A percentile compares a stretch with the other conserved stretches of the same genome.
These are phyloP conservation scores for Neonectria hederae DNA, from an alignment of 2,329 filamentous ascomycete species.

Conservation along the genomic window DNA sequence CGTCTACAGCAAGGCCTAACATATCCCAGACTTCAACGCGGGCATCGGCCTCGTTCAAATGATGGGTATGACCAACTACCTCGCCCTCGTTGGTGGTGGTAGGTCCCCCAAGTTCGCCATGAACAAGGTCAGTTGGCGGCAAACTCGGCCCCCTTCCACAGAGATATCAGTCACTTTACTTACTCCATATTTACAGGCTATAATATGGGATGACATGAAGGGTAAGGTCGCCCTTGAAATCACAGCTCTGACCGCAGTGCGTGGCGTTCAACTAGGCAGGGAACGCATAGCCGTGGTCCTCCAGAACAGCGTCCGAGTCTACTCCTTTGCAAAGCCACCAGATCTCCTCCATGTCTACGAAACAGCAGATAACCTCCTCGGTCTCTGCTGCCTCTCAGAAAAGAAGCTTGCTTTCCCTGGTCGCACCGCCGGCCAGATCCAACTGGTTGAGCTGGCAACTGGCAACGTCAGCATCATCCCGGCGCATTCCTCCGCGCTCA, in stretches of 20 bases:
- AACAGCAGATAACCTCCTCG: slow-evolving; percentile 84
- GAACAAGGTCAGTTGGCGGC: slow-evolving; percentile 71
- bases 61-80: slow-evolving; percentile 86
- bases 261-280: slow-evolving; percentile 80
- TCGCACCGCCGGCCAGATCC: slow-evolving; percentile 86
- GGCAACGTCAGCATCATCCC: slow-evolving; percentile 93
- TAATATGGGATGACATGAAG: slow-evolving; percentile 92
- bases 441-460: slow-evolving; percentile 80
- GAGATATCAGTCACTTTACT: slow-evolving; percentile 4
- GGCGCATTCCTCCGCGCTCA: slow-evolving; percentile 82
- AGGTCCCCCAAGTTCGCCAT: slow-evolving; percentile 85
- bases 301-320: slow-evolving; percentile 83
- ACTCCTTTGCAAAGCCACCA: slow-evolving; percentile 78
- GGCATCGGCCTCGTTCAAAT: slow-evolving; percentile 86
- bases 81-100: slow-evolving; percentile 90
- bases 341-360: slow-evolving; percentile 79
- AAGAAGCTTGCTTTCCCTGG: slow-evolving; percentile 85
- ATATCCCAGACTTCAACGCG: slow-evolving; percentile 73
- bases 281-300: slow-evolving; percentile 83
- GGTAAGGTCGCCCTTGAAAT: slow-evolving; percentile 78
- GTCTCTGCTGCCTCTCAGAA: slow-evolving; percentile 80
- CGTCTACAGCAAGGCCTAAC: slow-evolving; percentile 9
- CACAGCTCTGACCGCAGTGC: slow-evolving; percentile 81
- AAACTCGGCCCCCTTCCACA: background rate
- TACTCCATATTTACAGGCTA: slow-evolving; percentile 60